Evolutionary conservation across 768 basidiomycete genomes (phyloP), one percentile per base, ranked within the genome.

Genomic region (Hygrophorus pudorinus): DNA sequence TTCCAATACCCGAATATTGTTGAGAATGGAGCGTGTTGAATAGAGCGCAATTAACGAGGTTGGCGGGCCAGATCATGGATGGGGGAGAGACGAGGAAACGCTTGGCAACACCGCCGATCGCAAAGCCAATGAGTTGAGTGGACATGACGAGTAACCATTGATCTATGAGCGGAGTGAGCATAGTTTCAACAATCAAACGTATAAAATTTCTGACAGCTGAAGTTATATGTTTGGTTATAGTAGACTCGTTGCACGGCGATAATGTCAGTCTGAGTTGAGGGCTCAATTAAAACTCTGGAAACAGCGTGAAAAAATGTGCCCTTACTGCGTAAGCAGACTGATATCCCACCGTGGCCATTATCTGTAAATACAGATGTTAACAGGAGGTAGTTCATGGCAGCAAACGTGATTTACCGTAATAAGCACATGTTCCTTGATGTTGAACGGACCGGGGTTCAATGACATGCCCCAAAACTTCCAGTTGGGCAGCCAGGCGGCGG

Each of bases 401-500:
- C 24, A 24, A 7, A 24, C 24, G 7, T 24, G 24, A 24, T 3
- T 24, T 24, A 87, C 73, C 18, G 83, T 82, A 56, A 84, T 82
- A 58, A 78, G 79, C 47, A 85, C 79, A 55, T 93, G 90, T 57
- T 93, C 90, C 70, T 93, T 93, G 70, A 92, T 79, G 49, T 76
- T 81, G 69, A 92, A 93, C 2, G 85, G 87, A 0, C 89, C 89
- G 0, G 80, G 79, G 51, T 82, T 88, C 42, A 87, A 60, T 9
- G 82, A 75, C 48, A 84, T 81, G 16, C 76, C 79, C 39, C 66
- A 75, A 71, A 85, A 75, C 45, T 65, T 73, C 18, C 64, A 75
- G 5, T 63, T 74, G 2, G 86, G 88, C 17, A 88, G 75, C 42
- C 77, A 56, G 40, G 63, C 73, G 45, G 79, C 85, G 18, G 89